Evolutionary conservation across 2,329 filamentous ascomycete species (phyloP), one percentile per base, ranked within the genome.

Genomic region (Ceratocystis colombiana): DNA sequence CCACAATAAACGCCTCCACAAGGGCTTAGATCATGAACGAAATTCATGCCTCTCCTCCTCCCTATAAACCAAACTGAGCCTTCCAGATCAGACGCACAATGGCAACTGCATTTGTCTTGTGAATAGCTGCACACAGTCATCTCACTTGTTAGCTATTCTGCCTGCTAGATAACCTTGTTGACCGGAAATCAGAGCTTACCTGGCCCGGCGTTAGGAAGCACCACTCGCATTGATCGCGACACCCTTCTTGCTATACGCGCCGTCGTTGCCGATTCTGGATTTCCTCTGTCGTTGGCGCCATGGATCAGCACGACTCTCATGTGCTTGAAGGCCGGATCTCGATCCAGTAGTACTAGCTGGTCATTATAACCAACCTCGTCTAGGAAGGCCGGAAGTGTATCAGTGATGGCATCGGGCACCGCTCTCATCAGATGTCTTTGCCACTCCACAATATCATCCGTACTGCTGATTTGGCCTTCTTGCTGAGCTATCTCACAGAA

Each of bases 401-500:
- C 46, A 48, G 37, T 25, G 2, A 65, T 10, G 7, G 64, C 64
- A 44, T 59, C 53, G 15, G 64, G 64, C 20, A 46, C 22, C 1
- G 57, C 64, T 15, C 44, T 59, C 64, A 33, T 46, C 1, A 50
- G 45, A 15, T 44, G 25, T n/a, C 17, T 33, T 20, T 48, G 37
- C 55, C 57, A 48, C 8, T 61, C 17, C 8, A 17, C 22, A 20
- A 65, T n/a, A 4, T 33, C 50, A 12, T 46, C 45, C n/a, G 25
- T 33, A 17, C 28, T 48, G n/a, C 30, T 25, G 5, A 30, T 25
- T 12, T 59, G 25, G 12, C 55, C 41, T 44, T 65, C 64, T 22
- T 65, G 64, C 25, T 57, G 55, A 8, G 55, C 53, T 28, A 65
- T 65, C 41, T 65, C 64, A 12, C 64, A 65, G 8, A 65, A 61